Conservation (phyloP, 2,329 filamentous ascomycete genomes). For the Cladophialophora carrionii region DNA sequence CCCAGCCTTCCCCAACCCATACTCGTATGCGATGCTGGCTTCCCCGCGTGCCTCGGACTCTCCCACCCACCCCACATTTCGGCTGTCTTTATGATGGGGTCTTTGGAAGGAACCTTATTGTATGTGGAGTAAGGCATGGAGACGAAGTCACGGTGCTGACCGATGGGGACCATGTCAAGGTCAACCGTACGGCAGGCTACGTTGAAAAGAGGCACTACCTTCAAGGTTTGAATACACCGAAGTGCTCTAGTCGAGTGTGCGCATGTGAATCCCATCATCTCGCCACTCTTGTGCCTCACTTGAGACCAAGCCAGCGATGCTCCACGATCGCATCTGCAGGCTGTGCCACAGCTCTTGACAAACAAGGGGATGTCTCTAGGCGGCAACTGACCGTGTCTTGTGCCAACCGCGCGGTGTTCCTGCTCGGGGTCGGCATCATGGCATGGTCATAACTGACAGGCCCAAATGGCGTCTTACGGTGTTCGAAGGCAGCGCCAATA, state of each 20-base stretch:
- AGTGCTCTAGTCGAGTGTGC: no score
- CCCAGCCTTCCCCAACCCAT: conserved; percentile 3
- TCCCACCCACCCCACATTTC: background rate
- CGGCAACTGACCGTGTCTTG: background rate
- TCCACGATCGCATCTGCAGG: no score
- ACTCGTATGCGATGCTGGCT: no score
- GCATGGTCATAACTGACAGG: background rate
- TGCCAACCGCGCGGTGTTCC: background rate
- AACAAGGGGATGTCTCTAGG: background rate
- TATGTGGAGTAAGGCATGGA: background rate
- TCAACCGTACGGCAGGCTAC: background rate
- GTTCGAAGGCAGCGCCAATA: background rate
- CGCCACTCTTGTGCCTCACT: no score
- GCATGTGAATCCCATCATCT: no score
- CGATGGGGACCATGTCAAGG: background rate
- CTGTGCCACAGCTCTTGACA: no score
- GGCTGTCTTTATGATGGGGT: background rate
- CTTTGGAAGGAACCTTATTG: background rate
- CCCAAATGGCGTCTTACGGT: background rate
- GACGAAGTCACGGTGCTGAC: background rate
- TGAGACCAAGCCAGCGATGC: no score
- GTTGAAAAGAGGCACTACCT: no score
- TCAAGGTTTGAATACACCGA: no score
- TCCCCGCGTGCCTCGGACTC: background rate
- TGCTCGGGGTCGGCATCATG: background rate